Conservation (phyloP, 75 land plant species). For the Picea glauca region DNA sequence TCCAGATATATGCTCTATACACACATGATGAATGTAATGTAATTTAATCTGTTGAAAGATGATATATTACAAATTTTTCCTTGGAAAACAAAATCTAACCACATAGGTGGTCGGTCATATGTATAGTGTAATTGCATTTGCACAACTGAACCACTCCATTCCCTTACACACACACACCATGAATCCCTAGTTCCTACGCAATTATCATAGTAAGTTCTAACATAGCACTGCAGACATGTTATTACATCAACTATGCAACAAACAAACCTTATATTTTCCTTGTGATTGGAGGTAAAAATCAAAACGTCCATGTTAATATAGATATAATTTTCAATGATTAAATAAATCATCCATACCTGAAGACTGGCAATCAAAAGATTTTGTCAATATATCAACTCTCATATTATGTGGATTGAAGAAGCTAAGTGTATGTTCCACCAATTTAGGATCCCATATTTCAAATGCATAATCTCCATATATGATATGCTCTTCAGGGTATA, state of each 20-base stretch:
- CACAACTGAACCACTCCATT: too few relatives aligned
- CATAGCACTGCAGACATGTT: neutral
- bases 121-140: too few relatives aligned
- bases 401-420: conserved; percentile 80
- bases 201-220: neutral
- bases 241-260: too few relatives aligned
- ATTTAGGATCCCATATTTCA: conserved; percentile 73
- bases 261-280: neutral
- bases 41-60: too few relatives aligned
- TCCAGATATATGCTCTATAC: too few relatives aligned
- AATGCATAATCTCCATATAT: conserved; percentile 96
- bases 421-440: conserved; percentile 50
- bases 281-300: neutral
- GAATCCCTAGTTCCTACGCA: neutral
- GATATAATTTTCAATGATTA: conserved; percentile 1
- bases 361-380: conserved; percentile 40
- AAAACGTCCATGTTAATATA: neutral
- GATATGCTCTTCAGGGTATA: conserved; percentile 76
- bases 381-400: conserved; percentile 86
- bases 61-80: too few relatives aligned
- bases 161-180: too few relatives aligned
- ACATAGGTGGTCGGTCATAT: too few relatives aligned
- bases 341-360: conserved; percentile 38
- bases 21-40: too few relatives aligned
- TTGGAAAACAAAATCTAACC: too few relatives aligned